Evolutionary conservation across 441 rosid species (phyloP), one percentile per base, ranked within the genome.

Genomic region (Populus hybrid): DNA sequence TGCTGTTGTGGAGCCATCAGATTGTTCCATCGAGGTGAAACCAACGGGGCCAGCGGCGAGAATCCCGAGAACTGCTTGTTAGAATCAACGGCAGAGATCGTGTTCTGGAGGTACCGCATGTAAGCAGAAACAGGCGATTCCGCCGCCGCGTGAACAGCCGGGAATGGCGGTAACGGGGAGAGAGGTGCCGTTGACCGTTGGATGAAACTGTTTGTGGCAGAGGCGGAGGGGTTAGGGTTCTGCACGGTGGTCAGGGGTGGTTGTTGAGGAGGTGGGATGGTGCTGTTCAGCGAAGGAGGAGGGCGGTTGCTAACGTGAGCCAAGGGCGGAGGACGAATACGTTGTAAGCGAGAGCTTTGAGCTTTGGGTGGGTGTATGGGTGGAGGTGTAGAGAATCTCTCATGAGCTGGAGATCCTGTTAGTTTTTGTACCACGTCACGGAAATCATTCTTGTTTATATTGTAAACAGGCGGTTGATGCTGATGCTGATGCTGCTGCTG

Each of bases 301-400:
- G 99, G 98, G 7, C 94, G 97, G 83, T 86, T 88, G 87, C 81
- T 79, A 81, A 93, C 75, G 23, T 91, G 90, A 9, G 87, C 88
- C 26, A 95, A 83, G 3, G 99, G 99, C 23, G 99, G 98, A 79
- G 99, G 99, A 7, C 98, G 97, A 76, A 95, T 95, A 72, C 95
- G 90, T 75, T 95, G 98, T 42, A 95, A 83, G 75, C 98, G 95
- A 50, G 98, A 92, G 79, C 94, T 92, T 14, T 88, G 92, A 10
- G 97, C 88, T 74, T 89, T 93, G 2, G 98, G 94, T 1, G 84
- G 91, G 9, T 86, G 92, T 76, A 89, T 86, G 64, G 94, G 91
- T n/a, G 97, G 91, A 11, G 96, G 95, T 6, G 92, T 76, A n/a
- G 94, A 84, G 87, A 87, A 84, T 72, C 94, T 87, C 67, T 93